Percentiles rank a stretch among this genome's conserved stretches.
These are phyloP conservation scores for Solanum hybrid DNA, from an alignment of 305 asterid species.

Conservation along the genomic window DNA sequence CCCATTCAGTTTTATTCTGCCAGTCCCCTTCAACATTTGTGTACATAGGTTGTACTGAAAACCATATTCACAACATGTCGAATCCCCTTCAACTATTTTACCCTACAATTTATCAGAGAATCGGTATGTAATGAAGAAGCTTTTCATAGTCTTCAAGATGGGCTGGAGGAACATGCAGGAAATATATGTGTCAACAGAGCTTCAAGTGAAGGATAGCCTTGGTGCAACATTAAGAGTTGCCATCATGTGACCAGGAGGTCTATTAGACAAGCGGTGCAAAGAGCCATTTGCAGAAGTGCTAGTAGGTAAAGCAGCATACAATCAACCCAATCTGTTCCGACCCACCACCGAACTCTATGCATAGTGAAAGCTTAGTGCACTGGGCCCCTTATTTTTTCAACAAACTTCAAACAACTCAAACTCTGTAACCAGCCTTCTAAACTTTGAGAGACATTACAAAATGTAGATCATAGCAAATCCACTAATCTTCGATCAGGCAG, in stretches of 20 bases:
- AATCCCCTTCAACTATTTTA: not conserved
- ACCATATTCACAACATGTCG: not conserved
- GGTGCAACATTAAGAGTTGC: not conserved
- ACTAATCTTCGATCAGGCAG: not conserved
- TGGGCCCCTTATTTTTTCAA: not conserved
- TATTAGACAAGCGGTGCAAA: not conserved
- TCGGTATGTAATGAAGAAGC: not conserved
- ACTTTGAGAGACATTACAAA: not conserved
- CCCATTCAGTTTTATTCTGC: not conserved
- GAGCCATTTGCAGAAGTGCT: not conserved
- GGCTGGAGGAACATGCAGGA: not conserved
- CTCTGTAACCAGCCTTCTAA: not conserved
- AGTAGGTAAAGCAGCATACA: not conserved
- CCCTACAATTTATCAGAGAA: not conserved
- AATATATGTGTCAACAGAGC: not conserved
- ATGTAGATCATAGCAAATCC: not conserved
- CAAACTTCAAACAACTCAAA: not conserved
- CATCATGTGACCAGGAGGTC: not conserved
- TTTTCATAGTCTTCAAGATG: not conserved
- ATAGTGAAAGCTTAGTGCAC: not conserved
- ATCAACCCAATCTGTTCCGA: not conserved
- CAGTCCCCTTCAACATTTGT: not conserved
- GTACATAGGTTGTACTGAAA: not conserved
- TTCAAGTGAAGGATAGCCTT: not conserved
- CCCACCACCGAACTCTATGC: not conserved